Evolutionary conservation across 257 asterid genomes (phyloP).

Genomic region (Linaria vulgaris): DNA sequence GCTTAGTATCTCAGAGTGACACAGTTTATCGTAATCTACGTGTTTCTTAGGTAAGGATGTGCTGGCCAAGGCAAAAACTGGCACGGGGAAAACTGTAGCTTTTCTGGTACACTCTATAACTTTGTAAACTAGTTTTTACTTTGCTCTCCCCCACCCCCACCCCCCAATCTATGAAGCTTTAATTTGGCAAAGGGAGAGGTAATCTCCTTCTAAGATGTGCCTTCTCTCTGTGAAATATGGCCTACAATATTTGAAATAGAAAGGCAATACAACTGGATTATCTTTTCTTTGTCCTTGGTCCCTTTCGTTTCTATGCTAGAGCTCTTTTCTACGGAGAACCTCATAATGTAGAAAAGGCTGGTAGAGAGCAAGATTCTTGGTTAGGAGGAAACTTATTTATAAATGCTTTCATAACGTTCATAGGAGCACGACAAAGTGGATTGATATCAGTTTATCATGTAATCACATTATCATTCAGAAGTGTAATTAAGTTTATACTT

Average conservation of each 20-base stretch:
- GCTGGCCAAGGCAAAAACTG: slow-evolving; percentile 97
- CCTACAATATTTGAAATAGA: background rate
- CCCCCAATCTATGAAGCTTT: slow-evolving; percentile 6
- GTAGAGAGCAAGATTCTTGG: too few relatives aligned
- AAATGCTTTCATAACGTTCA: background rate
- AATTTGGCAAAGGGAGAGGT: slow-evolving; percentile 6
- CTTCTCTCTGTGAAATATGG: background rate
- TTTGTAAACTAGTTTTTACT: slow-evolving; percentile 7
- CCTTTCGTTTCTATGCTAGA: too few relatives aligned
- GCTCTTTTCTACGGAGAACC: too few relatives aligned
- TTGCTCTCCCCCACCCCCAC: background rate
- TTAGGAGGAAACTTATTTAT: background rate
- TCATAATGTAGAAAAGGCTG: too few relatives aligned
- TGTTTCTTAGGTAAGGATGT: slow-evolving; percentile 83
- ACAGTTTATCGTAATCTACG: slow-evolving; percentile 22
- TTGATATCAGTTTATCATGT: slow-evolving; percentile 14
- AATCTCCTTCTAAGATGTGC: background rate
- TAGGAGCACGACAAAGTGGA: slow-evolving; percentile 10
- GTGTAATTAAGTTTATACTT: slow-evolving; percentile 22
- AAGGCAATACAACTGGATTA: background rate
- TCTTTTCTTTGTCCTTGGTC: too few relatives aligned
- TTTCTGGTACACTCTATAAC: slow-evolving; percentile 64
- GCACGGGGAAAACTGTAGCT: slow-evolving; percentile 98
- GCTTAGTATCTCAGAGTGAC: slow-evolving; percentile 7
- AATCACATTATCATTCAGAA: background rate